A percentile compares a stretch with the other conserved stretches of the same genome.
Evolutionary conservation across 345 rosid genomes (phyloP).

Genomic region (Rhodamnia rubescens): DNA sequence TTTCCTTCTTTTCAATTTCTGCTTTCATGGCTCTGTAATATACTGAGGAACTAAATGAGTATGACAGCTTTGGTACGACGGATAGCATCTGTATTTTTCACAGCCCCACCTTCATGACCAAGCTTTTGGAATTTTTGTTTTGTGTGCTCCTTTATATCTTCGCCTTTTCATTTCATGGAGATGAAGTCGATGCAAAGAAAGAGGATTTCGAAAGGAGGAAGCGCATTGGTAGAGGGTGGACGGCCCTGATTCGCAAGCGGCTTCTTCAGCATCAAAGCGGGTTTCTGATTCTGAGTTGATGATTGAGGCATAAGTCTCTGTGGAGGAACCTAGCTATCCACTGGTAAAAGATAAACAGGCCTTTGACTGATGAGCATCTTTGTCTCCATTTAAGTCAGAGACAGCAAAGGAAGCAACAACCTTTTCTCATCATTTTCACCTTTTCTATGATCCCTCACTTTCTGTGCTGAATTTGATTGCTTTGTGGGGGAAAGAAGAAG

Average conservation of each 20-base stretch:
- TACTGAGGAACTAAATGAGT: conserved; percentile 11
- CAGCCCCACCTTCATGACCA: conserved; percentile 20
- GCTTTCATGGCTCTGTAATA: not conserved
- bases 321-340: conserved; percentile 7
- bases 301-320: conserved; percentile 13
- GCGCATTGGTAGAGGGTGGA: conserved; percentile 7
- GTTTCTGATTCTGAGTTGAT: conserved; percentile 38
- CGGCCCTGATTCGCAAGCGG: conserved; percentile 14
- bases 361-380: conserved; percentile 21
- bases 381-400: conserved; percentile 22
- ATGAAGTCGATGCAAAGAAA: conserved; percentile 5
- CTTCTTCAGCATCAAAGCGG: conserved; percentile 28
- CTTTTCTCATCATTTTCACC: not conserved
- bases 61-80: conserved; percentile 42
- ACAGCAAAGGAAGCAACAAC: conserved; percentile 16
- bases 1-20: not conserved
- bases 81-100: conserved; percentile 25
- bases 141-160: conserved; percentile 11
- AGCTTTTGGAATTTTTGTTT: conserved; percentile 30
- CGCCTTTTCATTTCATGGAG: conserved; percentile 9
- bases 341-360: not conserved
- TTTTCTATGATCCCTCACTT: not conserved
- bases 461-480: not conserved
- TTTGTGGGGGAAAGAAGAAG: conserved; percentile 1
- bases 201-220: not conserved